These are phyloP conservation scores for Solanum piurae DNA, from an alignment of 257 asterid species.

Conservation along the genomic window DNA sequence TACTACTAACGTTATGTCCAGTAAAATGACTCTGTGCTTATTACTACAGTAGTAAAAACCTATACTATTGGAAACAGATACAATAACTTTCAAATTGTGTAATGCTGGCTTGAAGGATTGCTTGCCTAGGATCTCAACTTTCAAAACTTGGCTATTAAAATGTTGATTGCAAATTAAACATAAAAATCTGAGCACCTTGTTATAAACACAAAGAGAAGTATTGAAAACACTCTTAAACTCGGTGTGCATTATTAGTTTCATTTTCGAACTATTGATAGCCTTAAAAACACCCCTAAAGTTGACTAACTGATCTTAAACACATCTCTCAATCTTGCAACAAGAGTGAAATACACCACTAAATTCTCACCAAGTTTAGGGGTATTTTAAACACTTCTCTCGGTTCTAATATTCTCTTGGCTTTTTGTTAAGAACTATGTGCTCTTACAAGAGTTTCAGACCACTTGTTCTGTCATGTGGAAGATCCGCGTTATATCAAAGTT, in stretches of 20 bases:
- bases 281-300: background rate
- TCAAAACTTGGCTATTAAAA: background rate
- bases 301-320: background rate
- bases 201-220: too few species aligned
- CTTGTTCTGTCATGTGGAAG: background rate
- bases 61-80: background rate
- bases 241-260: too few species aligned
- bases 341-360: too few species aligned
- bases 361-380: background rate
- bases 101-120: background rate
- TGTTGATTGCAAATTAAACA: background rate
- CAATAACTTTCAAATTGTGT: background rate
- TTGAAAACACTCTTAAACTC: too few species aligned
- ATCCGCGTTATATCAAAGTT: background rate
- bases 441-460: background rate
- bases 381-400: background rate
- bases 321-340: too few species aligned
- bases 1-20: background rate
- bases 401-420: too few species aligned
- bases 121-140: background rate
- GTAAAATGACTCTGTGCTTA: background rate
- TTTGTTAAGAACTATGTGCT: background rate
- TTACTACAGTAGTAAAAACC: background rate
- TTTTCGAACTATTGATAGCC: background rate
- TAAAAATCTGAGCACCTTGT: background rate